Evolutionary conservation across 2,329 filamentous ascomycete genomes (phyloP), one percentile per base, ranked within the genome.

Genomic region (Diaporthe aspalathi): DNA sequence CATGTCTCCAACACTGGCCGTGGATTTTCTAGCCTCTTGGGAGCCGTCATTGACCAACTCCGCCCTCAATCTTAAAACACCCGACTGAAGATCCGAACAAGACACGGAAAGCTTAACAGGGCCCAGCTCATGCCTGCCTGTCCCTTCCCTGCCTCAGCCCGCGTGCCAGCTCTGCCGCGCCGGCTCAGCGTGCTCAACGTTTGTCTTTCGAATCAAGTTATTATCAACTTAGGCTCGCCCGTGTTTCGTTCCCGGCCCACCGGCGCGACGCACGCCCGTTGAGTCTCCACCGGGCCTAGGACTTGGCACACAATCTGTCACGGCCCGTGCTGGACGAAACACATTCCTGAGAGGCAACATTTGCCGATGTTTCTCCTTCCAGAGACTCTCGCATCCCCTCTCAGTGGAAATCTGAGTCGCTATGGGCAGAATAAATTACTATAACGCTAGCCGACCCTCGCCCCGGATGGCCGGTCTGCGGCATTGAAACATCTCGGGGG

Each of bases 221-320:
- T n/a, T n/a, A n/a, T n/a, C n/a, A n/a, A 65, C 50, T 65, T 65
- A 50, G 60, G 60, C 60, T 50, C 60, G 60, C 60, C 45, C 45
- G 29, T 65, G 60, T 65, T 65, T 65, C 60, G 60, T 63, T 63
- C 60, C 43, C 45, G 60, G 60, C 29, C 60, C 60, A 65, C 60
- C 60, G n/a, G n/a, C 45, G 24, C 24, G 24, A 56, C 20, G 53
- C 53, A 32, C 52, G 57, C 57, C 57, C 60, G 45, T 50, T 63
- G 60, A 38, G n/a, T 50, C 60, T 35, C 60, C 60, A 65, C 60
- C 45, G 52, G 65, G 49, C 27, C 35, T 47, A 67, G 17, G 52
- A 47, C 65, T 54, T 67, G 65, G 47, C 50, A 67, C 35, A 67
- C 47, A n/a, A 67, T 67, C 65, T 52, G 45, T 45, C 47, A 52